Evolutionary conservation across 2,329 filamentous ascomycete genomes (phyloP).

Genomic region (Sporothrix inflata): DNA sequence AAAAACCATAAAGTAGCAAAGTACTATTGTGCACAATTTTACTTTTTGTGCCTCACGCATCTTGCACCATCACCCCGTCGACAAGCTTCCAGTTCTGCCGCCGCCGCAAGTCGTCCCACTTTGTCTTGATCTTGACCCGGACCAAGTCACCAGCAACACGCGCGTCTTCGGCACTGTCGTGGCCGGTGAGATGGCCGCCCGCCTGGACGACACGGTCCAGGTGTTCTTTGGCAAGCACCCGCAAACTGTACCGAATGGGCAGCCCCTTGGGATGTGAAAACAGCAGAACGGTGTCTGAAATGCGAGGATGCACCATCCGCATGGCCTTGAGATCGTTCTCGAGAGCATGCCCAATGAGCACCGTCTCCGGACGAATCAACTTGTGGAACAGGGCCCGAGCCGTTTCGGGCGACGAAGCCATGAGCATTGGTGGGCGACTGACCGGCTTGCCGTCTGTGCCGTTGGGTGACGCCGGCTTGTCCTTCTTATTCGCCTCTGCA

Average conservation of each 20-base stretch:
- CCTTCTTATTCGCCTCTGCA: neutral
- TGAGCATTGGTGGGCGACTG: slow-evolving; percentile 57
- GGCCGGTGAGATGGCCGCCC: slow-evolving; percentile 57
- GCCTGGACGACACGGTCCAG: slow-evolving; percentile 76
- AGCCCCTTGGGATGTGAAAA: slow-evolving; percentile 79
- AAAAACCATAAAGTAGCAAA: neutral
- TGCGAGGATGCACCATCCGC: slow-evolving; percentile 35
- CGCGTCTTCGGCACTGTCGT: slow-evolving; percentile 93
- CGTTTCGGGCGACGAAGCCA: slow-evolving; percentile 73
- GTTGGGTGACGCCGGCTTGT: neutral
- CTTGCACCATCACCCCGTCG: slow-evolving; percentile 43
- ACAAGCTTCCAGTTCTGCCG: slow-evolving; percentile 67
- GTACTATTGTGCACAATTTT: neutral
- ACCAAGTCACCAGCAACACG: slow-evolving; percentile 86
- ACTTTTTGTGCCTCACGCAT: neutral
- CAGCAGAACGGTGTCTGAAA: slow-evolving; percentile 47
- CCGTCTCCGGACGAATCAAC: slow-evolving; percentile 74
- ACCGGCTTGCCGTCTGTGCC: slow-evolving; percentile 20
- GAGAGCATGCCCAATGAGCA: slow-evolving; percentile 87
- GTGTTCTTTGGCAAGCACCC: slow-evolving; percentile 68
- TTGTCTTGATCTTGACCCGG: slow-evolving; percentile 67
- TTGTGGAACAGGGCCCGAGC: slow-evolving; percentile 79
- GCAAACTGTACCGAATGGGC: slow-evolving; percentile 78
- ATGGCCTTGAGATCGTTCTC: slow-evolving; percentile 89
- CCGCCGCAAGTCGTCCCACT: slow-evolving; percentile 69